phyloP scores from a whole-genome alignment of 1,139 yeast species.

The Hansenula lynferdii region DNA sequence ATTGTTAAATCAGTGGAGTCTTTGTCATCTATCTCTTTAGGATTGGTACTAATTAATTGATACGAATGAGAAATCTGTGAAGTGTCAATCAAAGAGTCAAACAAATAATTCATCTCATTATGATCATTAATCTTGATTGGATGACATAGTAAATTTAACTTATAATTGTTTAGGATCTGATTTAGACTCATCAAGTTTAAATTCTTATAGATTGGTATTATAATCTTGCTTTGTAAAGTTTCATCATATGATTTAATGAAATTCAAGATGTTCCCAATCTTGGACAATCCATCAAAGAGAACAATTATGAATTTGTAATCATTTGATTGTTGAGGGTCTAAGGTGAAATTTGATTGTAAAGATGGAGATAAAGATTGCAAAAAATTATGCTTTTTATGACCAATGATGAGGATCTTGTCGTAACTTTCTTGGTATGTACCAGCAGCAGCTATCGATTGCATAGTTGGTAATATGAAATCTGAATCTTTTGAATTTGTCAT shows the following conservation, averaged over 20 bases:
- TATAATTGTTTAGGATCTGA: constrained; percentile 12
- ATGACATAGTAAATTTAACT: constrained; percentile 18
- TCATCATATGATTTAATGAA: constrained; percentile 14
- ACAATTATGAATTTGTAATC: constrained; percentile 15
- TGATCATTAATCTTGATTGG: constrained; percentile 19
- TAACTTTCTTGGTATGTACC: too few species aligned
- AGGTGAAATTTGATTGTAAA: constrained; percentile 15
- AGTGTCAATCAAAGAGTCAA: constrained; percentile 11
- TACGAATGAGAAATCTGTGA: neutral
- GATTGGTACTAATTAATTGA: neutral
- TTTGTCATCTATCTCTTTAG: too few species aligned
- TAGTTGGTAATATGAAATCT: neutral
- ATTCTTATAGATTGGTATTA: constrained; percentile 21
- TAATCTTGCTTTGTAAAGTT: constrained; percentile 7
- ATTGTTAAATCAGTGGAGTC: too few species aligned
- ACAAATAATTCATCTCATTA: constrained; percentile 11
- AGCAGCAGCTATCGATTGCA: too few species aligned
- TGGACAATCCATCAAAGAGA: constrained; percentile 22
- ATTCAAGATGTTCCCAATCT: constrained; percentile 23
- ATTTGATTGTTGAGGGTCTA: constrained; percentile 10
- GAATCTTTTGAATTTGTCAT: too few species aligned
- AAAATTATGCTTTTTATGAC: constrained; percentile 17
- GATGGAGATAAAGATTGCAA: constrained; percentile 12
- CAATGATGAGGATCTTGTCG: constrained; percentile 19
- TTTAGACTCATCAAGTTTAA: constrained; percentile 15